Percentiles rank a stretch among this genome's conserved stretches.
Evolutionary conservation across 2,329 filamentous ascomycete genomes (phyloP).

Genomic region (Pseudocercospora cruenta): DNA sequence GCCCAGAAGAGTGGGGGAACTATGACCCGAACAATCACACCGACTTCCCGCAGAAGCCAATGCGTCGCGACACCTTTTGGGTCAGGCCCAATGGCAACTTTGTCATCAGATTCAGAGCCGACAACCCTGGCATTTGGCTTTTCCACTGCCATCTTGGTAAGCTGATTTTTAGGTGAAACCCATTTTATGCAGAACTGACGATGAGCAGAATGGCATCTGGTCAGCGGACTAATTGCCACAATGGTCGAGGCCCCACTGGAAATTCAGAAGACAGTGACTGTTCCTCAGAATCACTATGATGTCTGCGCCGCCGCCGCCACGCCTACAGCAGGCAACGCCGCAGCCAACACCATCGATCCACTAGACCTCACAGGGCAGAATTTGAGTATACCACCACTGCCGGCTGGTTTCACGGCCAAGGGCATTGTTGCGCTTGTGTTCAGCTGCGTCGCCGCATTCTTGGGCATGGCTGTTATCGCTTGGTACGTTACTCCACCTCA

Average conservation of each 20-base stretch:
- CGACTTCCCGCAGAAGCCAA: conserved; percentile 45
- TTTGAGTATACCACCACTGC: conserved; percentile 58
- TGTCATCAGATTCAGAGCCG: conserved; percentile 58
- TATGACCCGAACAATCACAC: conserved; percentile 41
- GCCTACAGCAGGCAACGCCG: conserved; percentile 71
- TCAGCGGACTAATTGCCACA: conserved; percentile 55
- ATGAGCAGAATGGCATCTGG: conserved; percentile 54
- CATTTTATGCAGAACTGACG: conserved; percentile 2
- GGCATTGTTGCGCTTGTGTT: conserved; percentile 78
- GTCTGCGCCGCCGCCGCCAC: conserved; percentile 58
- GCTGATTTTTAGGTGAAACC: neutral
- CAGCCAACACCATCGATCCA: conserved; percentile 67
- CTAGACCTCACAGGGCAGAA: conserved; percentile 68
- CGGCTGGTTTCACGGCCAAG: conserved; percentile 69
- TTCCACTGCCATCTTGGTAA: conserved; percentile 48
- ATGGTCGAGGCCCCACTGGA: conserved; percentile 57
- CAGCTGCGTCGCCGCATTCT: conserved; percentile 67
- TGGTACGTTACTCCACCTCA: conserved; percentile 58
- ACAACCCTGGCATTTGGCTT: conserved; percentile 46
- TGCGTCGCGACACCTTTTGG: conserved; percentile 59
- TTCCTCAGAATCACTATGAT: conserved; percentile 66
- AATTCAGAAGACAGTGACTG: conserved; percentile 62
- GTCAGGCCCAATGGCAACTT: conserved; percentile 59
- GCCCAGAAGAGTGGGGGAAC: conserved; percentile 38
- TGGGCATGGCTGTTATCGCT: conserved; percentile 68